phyloP scores from a whole-genome alignment of 1,284 basidiomycete species.

The Fistulina hepatica region DNA sequence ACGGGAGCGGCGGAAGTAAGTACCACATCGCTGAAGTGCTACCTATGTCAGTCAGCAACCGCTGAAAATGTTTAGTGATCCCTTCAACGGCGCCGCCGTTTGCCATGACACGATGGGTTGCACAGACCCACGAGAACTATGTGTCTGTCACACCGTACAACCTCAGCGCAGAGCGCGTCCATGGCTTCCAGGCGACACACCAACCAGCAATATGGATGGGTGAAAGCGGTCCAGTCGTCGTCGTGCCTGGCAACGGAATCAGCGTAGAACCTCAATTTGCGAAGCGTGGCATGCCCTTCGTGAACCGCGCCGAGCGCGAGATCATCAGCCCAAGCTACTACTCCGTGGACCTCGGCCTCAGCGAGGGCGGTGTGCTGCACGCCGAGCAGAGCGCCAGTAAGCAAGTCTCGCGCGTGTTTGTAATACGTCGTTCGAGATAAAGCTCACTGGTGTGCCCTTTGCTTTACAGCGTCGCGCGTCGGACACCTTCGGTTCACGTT shows the following conservation, averaged over 20 bases:
- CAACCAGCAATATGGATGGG: conserved; percentile 92
- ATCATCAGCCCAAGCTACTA: conserved; percentile 61
- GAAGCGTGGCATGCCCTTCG: conserved; percentile 51
- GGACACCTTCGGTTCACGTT: conserved; percentile 73
- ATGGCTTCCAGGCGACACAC: conserved; percentile 71
- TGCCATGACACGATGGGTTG: conserved; percentile 74
- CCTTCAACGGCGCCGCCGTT: conserved; percentile 70
- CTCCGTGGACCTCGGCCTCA: conserved; percentile 44
- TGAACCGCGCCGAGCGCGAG: conserved; percentile 38
- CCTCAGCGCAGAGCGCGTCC: conserved; percentile 46
- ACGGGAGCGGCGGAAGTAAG: conserved; percentile 52
- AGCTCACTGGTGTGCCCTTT: background rate
- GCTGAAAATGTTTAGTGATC: conserved; percentile 28
- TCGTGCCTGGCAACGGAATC: conserved; percentile 49
- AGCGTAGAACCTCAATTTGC: conserved; percentile 41
- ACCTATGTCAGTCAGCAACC: background rate
- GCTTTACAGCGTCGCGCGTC: conserved; percentile 54
- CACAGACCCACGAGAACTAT: conserved; percentile 60
- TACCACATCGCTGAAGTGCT: background rate
- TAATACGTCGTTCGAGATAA: conserved; percentile 5
- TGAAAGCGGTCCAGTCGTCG: conserved; percentile 56
- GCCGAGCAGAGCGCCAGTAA: conserved; percentile 64
- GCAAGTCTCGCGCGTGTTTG: conserved; percentile 18
- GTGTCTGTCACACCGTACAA: conserved; percentile 76
- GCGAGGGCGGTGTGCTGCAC: conserved; percentile 37